phyloP scores from a whole-genome alignment of 1,284 basidiomycete species.

The Austroboletus novae-zelandiae region DNA sequence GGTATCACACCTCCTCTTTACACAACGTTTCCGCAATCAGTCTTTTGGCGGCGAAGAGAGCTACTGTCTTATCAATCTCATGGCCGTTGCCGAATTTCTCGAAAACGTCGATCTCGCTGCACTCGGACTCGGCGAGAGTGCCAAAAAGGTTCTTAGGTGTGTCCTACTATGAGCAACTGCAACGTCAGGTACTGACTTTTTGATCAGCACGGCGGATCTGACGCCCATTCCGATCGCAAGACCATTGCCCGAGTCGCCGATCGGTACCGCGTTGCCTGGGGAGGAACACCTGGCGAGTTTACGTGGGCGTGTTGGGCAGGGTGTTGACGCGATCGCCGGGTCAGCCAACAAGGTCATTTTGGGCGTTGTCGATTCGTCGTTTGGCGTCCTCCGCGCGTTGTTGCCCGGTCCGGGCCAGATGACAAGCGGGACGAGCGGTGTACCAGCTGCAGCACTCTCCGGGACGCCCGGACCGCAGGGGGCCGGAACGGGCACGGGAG shows the following conservation, averaged over 20 bases:
- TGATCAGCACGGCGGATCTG: conserved; percentile 65
- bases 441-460: no score
- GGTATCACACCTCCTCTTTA: conserved; percentile 84
- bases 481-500: no score
- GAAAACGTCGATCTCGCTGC: conserved; percentile 87
- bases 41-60: conserved; percentile 76
- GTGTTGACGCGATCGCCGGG: conserved; percentile 67
- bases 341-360: conserved; percentile 55
- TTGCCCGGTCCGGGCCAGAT: conserved; percentile 36
- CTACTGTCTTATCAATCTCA: conserved; percentile 90
- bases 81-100: conserved; percentile 92
- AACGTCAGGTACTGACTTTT: no score
- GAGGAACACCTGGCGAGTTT: conserved; percentile 40
- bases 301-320: conserved; percentile 76
- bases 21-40: conserved; percentile 81
- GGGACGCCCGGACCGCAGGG: no score
- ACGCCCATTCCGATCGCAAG: conserved; percentile 66
- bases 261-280: conserved; percentile 8
- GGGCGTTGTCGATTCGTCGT: conserved; percentile 82
- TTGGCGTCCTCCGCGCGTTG: conserved; percentile 77
- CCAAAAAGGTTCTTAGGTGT: conserved; percentile 39
- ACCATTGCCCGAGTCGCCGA: conserved; percentile 17
- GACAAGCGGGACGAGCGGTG: conserved; percentile 29
- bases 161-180: neutral
- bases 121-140: conserved; percentile 71